Evolutionary conservation across 495 filamentous ascomycete genomes (phyloP).

Genomic region (Penicillium dipodomyicola): DNA sequence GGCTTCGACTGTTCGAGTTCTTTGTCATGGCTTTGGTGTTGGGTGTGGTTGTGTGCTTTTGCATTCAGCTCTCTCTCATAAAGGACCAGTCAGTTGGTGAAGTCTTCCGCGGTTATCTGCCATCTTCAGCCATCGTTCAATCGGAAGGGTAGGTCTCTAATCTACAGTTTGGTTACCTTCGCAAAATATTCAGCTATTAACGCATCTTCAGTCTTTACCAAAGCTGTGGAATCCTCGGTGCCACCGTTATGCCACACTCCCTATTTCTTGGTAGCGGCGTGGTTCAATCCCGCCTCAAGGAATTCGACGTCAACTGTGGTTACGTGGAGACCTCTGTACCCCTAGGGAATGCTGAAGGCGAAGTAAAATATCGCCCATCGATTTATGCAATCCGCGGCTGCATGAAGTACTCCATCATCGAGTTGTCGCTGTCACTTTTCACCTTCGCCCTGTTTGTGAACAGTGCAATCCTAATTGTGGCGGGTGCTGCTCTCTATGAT

Average conservation of each 20-base stretch:
- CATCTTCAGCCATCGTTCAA: conserved; percentile 71
- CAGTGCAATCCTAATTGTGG: conserved; percentile 84
- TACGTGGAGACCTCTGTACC: conserved; percentile 47
- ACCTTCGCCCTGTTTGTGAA: conserved; percentile 95
- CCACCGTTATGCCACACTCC: conserved; percentile 92
- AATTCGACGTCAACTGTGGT: conserved; percentile 68
- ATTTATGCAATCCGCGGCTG: conserved; percentile 74
- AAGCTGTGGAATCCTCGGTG: conserved; percentile 87
- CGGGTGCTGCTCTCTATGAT: conserved; percentile 71
- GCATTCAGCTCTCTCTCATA: conserved; percentile 81
- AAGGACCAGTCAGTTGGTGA: conserved; percentile 64
- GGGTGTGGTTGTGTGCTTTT: conserved; percentile 87
- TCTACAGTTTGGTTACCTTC: neutral
- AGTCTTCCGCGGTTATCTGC: conserved; percentile 82
- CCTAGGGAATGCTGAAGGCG: conserved; percentile 42
- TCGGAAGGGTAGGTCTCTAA: conserved; percentile 52
- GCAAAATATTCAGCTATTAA: conserved; percentile 14
- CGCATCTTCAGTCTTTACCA: conserved; percentile 65
- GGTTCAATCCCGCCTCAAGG: conserved; percentile 75
- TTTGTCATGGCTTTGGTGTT: conserved; percentile 78
- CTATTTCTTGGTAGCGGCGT: conserved; percentile 88
- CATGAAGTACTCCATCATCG: conserved; percentile 75
- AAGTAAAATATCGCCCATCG: conserved; percentile 70
- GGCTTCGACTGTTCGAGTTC: conserved; percentile 73
- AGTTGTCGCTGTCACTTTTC: conserved; percentile 74